Percentiles rank a stretch among this genome's conserved stretches.
These are phyloP conservation scores for Hymenoscyphus infarciens DNA, from an alignment of 2,329 filamentous ascomycete genomes.

Conservation along the genomic window DNA sequence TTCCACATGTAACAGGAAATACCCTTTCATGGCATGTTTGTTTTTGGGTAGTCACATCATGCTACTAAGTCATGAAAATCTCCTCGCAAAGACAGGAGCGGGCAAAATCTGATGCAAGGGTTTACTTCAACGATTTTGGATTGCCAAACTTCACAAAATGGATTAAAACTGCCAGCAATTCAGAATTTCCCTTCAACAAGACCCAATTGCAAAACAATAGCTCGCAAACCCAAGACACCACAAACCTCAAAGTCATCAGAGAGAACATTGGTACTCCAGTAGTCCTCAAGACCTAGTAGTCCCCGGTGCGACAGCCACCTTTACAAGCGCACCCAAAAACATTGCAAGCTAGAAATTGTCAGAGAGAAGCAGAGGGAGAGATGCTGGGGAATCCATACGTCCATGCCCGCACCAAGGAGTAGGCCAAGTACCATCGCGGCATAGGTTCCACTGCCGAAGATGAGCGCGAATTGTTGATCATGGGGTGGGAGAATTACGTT, in stretches of 20 bases:
- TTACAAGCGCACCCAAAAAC: not conserved
- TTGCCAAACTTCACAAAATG: too few relatives aligned
- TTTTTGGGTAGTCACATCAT: too few relatives aligned
- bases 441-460: not conserved
- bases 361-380: not conserved
- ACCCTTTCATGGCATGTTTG: too few relatives aligned
- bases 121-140: too few relatives aligned
- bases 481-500: not conserved
- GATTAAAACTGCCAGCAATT: too few relatives aligned
- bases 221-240: not conserved
- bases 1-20: too few relatives aligned
- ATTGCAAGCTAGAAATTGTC: not conserved
- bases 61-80: too few relatives aligned
- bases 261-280: too few relatives aligned
- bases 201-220: not conserved
- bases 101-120: too few relatives aligned
- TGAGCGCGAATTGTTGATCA: not conserved
- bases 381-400: not conserved
- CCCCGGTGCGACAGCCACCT: not conserved
- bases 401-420: not conserved
- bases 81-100: too few relatives aligned
- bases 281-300: not conserved
- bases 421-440: not conserved
- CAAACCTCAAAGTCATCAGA: not conserved
- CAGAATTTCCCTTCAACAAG: too few relatives aligned